Conservation (phyloP, 2,329 filamentous ascomycete species). For the Fusarium solani-melongenae region DNA sequence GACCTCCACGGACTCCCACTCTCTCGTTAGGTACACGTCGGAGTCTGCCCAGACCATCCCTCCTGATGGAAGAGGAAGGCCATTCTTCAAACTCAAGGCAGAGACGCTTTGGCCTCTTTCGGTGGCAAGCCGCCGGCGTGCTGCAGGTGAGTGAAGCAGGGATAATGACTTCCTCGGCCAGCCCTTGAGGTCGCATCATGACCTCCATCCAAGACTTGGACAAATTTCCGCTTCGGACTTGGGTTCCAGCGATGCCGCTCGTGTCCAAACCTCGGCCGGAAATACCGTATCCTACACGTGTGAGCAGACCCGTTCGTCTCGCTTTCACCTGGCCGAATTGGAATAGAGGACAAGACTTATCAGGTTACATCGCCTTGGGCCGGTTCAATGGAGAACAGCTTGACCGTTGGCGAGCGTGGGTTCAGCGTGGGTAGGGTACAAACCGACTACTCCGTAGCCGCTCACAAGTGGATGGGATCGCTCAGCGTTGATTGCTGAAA, state of each 20-base stretch:
- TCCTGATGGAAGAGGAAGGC: background rate
- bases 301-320: background rate
- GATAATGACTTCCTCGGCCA: background rate
- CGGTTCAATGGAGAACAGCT: background rate
- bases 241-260: background rate
- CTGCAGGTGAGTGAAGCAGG: conserved; percentile 1
- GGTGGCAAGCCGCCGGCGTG: background rate
- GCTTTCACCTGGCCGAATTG: background rate
- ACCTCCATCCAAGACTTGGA: background rate
- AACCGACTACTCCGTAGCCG: background rate
- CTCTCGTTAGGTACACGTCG: conserved; percentile 27
- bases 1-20: conserved; percentile 2
- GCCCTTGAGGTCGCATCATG: background rate
- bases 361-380: conserved; percentile 1
- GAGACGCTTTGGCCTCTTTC: background rate
- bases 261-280: background rate
- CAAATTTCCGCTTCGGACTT: background rate
- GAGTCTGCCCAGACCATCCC: conserved; percentile 14
- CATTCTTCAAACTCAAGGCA: background rate
- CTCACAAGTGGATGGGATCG: background rate
- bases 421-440: background rate
- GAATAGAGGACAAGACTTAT: background rate
- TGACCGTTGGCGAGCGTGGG: background rate
- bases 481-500: background rate
- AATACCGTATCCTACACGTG: background rate